These are phyloP conservation scores for Melaleuca alternifolia DNA, from an alignment of 345 rosid species.

Conservation along the genomic window DNA sequence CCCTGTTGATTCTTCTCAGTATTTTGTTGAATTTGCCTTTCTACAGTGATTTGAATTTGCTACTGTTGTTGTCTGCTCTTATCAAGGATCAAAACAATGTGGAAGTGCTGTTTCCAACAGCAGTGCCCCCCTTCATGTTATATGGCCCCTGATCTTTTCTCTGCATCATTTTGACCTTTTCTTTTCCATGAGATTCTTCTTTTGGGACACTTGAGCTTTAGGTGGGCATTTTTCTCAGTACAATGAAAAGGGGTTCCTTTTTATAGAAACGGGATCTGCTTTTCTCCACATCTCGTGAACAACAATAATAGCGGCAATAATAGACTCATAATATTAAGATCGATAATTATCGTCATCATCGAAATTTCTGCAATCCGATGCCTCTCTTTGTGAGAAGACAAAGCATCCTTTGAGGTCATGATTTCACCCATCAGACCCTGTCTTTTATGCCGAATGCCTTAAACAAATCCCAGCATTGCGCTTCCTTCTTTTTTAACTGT, in stretches of 20 bases:
- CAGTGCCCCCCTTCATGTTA: background rate
- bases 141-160: background rate
- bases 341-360: background rate
- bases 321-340: conserved; percentile 1
- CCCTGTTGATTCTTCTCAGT: background rate
- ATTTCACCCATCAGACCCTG: conserved; percentile 26
- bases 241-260: conserved; percentile 37
- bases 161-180: background rate
- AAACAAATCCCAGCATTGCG: conserved; percentile 1
- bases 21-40: background rate
- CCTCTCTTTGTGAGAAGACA: background rate
- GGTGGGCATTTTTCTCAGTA: conserved; percentile 38
- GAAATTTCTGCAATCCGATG: background rate
- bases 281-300: background rate
- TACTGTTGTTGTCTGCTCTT: background rate
- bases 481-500: background rate
- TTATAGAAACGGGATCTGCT: conserved; percentile 58
- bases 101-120: background rate
- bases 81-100: background rate
- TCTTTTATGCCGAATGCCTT: conserved; percentile 24
- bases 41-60: background rate
- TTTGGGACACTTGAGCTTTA: conserved; percentile 18
- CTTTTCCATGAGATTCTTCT: background rate
- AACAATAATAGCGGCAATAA: background rate
- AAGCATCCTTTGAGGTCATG: conserved; percentile 20